Base-by-base conservation (phyloP, 2,329 filamentous ascomycete genomes). In the Neofusicoccum sp. region DNA sequence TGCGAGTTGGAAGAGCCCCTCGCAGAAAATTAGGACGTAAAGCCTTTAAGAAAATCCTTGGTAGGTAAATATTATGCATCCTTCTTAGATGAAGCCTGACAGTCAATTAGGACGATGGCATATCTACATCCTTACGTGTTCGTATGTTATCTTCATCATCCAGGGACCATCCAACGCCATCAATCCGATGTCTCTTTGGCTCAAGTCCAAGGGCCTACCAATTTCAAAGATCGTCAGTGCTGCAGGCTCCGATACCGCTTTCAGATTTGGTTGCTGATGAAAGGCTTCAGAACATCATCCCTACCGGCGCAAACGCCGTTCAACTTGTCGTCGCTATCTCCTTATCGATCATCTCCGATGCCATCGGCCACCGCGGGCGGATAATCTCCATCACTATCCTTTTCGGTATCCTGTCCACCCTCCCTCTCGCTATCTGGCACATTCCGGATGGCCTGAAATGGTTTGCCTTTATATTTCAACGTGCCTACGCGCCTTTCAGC, bases 381-480 rank as follows among this genome's bases (percentile, higher is more conserved):
- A 65, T 69, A 39, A 69, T 69, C 65, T 64, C 61, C 3, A 62
- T 69, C 4, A 63, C 64, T 22, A 68, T 66, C 1, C 33, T 67
- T 2, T 62, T 69, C 2, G 69, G 68, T 4, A 47, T 70, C 11
- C 66, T 73, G 48, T 68, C 66, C 28, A 65, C 66, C 6, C 50
- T 74, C 28, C 65, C 71, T 6, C 70, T 74, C 5, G 73, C 73
- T 2, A 69, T 74, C 45, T 75, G 72, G 72, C 66, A 58, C 2
- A 69, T 76, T 3, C 72, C 74, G 0, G 64, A 56, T 1, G 71
- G 73, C 1, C 59, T 73, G 8, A 74, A 75, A 34, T 74, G 72
- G 74, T 67, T 70, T 37, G 70, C 73, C 0, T 75, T 73, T 64
- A 69, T 73, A 54, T 66, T 76, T 34, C 69, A 70, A 37, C 67